These are phyloP conservation scores for Xylaria sp. DNA, from an alignment of 2,329 filamentous ascomycete species.

Conservation along the genomic window DNA sequence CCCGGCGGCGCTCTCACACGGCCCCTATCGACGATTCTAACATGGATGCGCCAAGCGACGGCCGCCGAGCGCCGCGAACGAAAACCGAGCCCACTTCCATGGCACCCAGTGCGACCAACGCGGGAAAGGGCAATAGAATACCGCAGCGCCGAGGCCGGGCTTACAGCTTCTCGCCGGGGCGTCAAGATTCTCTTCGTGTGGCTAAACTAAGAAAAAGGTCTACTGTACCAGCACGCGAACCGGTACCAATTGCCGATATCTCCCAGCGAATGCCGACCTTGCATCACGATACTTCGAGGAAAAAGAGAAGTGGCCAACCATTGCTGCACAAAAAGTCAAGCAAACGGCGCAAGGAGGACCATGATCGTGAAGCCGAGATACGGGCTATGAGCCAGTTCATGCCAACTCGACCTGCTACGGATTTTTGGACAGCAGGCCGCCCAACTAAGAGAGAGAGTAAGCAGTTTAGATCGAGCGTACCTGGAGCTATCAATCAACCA, in stretches of 20 bases:
- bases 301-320: slow-evolving; percentile 70
- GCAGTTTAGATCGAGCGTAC: slow-evolving; percentile 67
- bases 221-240: slow-evolving; percentile 35
- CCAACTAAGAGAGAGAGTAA: slow-evolving; percentile 72
- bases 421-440: slow-evolving; percentile 69
- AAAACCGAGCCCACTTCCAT: slow-evolving; percentile 45
- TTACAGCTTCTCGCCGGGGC: slow-evolving; percentile 72
- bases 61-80: slow-evolving; percentile 42
- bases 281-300: slow-evolving; percentile 62
- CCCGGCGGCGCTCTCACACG: slow-evolving; percentile 67
- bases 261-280: slow-evolving; percentile 61
- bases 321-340: slow-evolving; percentile 76
- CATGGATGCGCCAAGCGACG: slow-evolving; percentile 36
- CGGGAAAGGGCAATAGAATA: slow-evolving; percentile 42
- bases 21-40: slow-evolving; percentile 39
- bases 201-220: slow-evolving; percentile 47
- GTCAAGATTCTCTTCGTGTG: slow-evolving; percentile 64
- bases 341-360: slow-evolving; percentile 80
- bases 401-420: slow-evolving; percentile 71
- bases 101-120: slow-evolving; percentile 43
- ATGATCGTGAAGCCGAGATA: slow-evolving; percentile 86
- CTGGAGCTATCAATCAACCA: slow-evolving; percentile 68
- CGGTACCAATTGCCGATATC: slow-evolving; percentile 39
- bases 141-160: slow-evolving; percentile 61
- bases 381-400: slow-evolving; percentile 81